Conservation (phyloP, 441 rosid species). For the Mallotus repandus region DNA sequence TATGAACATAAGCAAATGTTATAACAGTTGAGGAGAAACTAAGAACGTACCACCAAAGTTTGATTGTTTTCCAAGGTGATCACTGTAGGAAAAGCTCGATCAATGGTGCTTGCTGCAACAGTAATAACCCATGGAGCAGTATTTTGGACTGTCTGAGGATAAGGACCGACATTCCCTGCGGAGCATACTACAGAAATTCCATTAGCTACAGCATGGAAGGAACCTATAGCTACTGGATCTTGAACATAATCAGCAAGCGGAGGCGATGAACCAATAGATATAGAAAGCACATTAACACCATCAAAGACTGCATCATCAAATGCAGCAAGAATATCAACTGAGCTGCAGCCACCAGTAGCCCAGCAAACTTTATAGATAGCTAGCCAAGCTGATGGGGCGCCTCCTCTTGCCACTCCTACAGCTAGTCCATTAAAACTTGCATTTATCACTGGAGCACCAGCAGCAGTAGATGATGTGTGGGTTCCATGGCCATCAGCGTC, state of each 20-base stretch:
- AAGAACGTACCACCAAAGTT: slow-evolving; percentile 29
- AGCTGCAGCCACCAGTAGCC: slow-evolving; percentile 40
- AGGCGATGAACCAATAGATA: slow-evolving; percentile 34
- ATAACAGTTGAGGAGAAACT: neutral
- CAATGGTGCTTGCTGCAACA: slow-evolving; percentile 54
- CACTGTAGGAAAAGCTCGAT: slow-evolving; percentile 40
- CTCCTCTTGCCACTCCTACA: slow-evolving; percentile 55
- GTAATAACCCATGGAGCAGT: slow-evolving; percentile 54
- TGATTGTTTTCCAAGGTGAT: slow-evolving; percentile 43
- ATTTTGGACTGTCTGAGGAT: slow-evolving; percentile 39
- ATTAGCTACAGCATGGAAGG: slow-evolving; percentile 47
- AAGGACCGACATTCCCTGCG: slow-evolving; percentile 48
- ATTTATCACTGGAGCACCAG: slow-evolving; percentile 46
- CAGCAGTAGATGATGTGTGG: slow-evolving; percentile 61
- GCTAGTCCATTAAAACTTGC: slow-evolving; percentile 50
- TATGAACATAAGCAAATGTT: neutral
- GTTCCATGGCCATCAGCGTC: slow-evolving; percentile 67
- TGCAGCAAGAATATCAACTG: slow-evolving; percentile 65
- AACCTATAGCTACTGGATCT: slow-evolving; percentile 42
- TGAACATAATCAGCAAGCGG: slow-evolving; percentile 37
- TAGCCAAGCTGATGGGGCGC: slow-evolving; percentile 56
- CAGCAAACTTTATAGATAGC: slow-evolving; percentile 75
- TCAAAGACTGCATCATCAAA: slow-evolving; percentile 54
- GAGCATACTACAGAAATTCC: slow-evolving; percentile 45
- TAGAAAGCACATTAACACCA: slow-evolving; percentile 44